These are phyloP conservation scores for Zychaea mexicana DNA, from an alignment of 371 early-diverging fungal genomes.

Conservation along the genomic window DNA sequence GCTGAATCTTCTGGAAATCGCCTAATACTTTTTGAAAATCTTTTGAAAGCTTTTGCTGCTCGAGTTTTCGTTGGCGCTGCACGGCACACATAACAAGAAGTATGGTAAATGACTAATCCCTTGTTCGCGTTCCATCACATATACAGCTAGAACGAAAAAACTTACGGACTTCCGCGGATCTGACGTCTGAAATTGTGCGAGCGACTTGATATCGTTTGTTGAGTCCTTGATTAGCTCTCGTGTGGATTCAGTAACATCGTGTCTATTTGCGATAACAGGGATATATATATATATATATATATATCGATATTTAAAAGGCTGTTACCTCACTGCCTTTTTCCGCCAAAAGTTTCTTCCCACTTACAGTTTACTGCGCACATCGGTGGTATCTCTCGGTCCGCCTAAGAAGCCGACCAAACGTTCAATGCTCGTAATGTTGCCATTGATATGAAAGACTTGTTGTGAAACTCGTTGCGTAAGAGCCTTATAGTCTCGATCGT, in stretches of 20 bases:
- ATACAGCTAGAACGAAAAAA: too few species aligned
- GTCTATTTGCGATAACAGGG: slow-evolving; percentile 46
- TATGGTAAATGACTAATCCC: too few species aligned
- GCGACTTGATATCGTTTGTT: slow-evolving; percentile 71
- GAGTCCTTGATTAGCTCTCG: slow-evolving; percentile 82
- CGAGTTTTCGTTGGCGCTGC: slow-evolving; percentile 75
- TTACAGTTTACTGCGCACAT: slow-evolving; percentile 77
- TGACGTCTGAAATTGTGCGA: slow-evolving; percentile 47
- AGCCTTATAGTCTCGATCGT: slow-evolving; percentile 57
- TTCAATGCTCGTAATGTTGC: slow-evolving; percentile 83
- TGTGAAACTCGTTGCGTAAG: slow-evolving; percentile 66
- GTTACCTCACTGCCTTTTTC: neutral
- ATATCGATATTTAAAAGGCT: too few species aligned
- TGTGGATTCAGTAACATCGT: slow-evolving; percentile 81
- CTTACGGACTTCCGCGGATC: slow-evolving; percentile 36
- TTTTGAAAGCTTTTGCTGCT: slow-evolving; percentile 83
- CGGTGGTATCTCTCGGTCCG: slow-evolving; percentile 74
- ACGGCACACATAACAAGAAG: too few species aligned
- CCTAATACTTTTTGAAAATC: slow-evolving; percentile 91
- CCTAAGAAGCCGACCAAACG: slow-evolving; percentile 80
- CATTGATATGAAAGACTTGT: slow-evolving; percentile 74
- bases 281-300: neutral
- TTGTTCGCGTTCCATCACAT: too few species aligned
- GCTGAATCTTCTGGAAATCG: slow-evolving; percentile 86
- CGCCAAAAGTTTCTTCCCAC: slow-evolving; percentile 20